Conservation (phyloP, 352 stramenopile genomes). For the Pythium vanterpoolii region DNA sequence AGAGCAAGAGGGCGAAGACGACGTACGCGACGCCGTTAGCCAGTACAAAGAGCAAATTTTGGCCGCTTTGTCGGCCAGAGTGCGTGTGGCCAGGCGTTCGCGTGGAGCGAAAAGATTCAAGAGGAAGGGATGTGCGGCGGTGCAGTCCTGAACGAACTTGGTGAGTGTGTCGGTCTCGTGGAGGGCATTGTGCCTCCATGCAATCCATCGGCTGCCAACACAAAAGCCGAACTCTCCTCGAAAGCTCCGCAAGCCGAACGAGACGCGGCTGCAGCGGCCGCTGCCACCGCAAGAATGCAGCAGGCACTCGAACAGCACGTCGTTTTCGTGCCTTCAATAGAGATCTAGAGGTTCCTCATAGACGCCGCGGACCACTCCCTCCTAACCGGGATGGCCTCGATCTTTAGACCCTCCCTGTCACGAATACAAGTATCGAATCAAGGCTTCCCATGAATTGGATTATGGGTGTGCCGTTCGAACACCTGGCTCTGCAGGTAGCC, state of each 20-base stretch:
- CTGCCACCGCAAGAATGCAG: conserved; percentile 44
- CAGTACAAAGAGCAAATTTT: conserved; percentile 45
- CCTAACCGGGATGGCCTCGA: conserved; percentile 23
- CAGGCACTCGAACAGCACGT: conserved; percentile 68
- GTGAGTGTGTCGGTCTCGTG: conserved; percentile 62
- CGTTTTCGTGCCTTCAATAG: conserved; percentile 51
- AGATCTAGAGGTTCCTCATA: conserved; percentile 49
- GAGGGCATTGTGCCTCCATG: conserved; percentile 71
- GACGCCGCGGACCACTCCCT: conserved; percentile 27
- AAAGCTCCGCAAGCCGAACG: conserved; percentile 24
- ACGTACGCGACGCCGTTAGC: conserved; percentile 15
- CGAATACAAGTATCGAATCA: no score
- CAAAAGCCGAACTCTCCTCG: conserved; percentile 13
- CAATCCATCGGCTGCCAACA: conserved; percentile 9
- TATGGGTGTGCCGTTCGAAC: no score
- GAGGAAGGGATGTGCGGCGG: conserved; percentile 84
- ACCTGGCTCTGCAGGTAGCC: no score
- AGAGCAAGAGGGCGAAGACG: conserved; percentile 11
- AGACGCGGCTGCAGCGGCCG: conserved; percentile 23
- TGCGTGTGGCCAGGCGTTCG: conserved; percentile 60
- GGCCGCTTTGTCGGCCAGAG: conserved; percentile 64
- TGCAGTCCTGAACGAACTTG: conserved; percentile 41
- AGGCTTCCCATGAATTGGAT: no score
- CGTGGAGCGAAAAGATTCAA: conserved; percentile 64
- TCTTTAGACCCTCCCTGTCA: no score